Evolutionary conservation across 2,329 filamentous ascomycete species (phyloP), one percentile per base, ranked within the genome.

Genomic region (Nothophoma quercina): DNA sequence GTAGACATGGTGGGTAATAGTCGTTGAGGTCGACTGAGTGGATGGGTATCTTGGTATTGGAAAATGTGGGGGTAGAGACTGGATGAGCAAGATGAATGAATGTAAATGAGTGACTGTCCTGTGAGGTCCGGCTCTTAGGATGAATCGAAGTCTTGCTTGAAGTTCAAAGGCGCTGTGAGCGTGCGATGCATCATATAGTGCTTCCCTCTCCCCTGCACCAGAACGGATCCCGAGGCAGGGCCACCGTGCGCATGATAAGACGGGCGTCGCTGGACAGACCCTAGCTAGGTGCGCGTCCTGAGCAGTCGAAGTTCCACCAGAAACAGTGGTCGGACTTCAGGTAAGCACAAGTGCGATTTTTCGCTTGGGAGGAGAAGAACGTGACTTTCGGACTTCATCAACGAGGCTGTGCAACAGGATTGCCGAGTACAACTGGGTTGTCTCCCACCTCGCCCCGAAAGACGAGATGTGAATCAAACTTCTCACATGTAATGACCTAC

Each of bases 71-170:
- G 45, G 51, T 55, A 55, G 51, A 38, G 51, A 55, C 39, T 25
- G 51, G 25, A 19, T 22, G 29, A 43, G 25, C 38, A 43, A 45
- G 34, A 43, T n/a, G 16, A 21, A 38, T 29, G 10, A 22, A 13
- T 22, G 16, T 33, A 55, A 55, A 55, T 15, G 51, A 55, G 45
- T 50, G 51, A 30, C 45, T 49, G 40, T 55, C 51, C 51, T 44
- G 19, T 45, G 51, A 55, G 51, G 36, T 55, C 51, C 51, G 44
- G 51, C 51, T 55, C 51, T 41, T 39, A 32, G 51, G 51, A 50
- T 38, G 7, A 16, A 21, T 12, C 12, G 45, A 55, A 49, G 34
- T 55, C 45, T 55, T 55, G 51, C 51, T 55, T 55, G 51, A 22
- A 12, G 9, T 6, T 36, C n/a, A 16, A 25, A 12, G 7, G 10